Conservation (phyloP, 2,329 filamentous ascomycete species). For the Fusarium burgessii region DNA sequence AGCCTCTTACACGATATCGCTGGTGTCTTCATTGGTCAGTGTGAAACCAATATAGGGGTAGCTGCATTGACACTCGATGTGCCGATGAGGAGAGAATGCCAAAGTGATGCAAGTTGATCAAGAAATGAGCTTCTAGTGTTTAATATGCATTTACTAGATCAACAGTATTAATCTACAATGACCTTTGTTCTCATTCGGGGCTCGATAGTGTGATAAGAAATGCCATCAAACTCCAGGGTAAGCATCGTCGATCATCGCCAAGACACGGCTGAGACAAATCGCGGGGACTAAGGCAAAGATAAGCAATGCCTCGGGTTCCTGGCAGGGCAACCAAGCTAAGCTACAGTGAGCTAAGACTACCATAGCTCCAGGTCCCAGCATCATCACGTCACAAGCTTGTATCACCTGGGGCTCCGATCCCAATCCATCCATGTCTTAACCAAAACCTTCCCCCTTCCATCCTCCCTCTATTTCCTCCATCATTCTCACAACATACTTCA, state of each 20-base stretch:
- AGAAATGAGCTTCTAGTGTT: fast-evolving
- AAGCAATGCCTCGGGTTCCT: slow-evolving; percentile 41
- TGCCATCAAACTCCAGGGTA: slow-evolving; percentile 1
- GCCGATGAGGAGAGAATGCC: not conserved
- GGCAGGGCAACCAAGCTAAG: slow-evolving; percentile 36
- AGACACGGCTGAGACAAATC: slow-evolving; percentile 16
- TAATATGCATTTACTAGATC: not conserved
- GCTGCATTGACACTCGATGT: not conserved
- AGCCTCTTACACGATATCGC: not conserved
- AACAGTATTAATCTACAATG: not conserved
- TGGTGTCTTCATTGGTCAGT: not conserved
- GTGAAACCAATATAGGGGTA: not conserved
- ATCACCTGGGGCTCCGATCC: slow-evolving; percentile 24
- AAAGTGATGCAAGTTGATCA: fast-evolving
- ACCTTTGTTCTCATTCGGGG: not conserved
- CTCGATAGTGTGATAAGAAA: not conserved
- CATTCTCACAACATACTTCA: not conserved
- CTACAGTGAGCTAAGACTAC: slow-evolving; percentile 11
- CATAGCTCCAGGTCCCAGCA: slow-evolving; percentile 21
- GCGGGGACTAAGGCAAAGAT: slow-evolving; percentile 24
- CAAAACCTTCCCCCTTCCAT: slow-evolving; percentile 24
- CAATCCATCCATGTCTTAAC: not conserved
- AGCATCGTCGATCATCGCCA: not conserved
- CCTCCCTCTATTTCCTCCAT: not conserved
- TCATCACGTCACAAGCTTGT: slow-evolving; percentile 39